Percentiles rank a stretch among this genome's conserved stretches.
phyloP scores from a whole-genome alignment of 495 filamentous ascomycete genomes.

The Penicillium soppii region DNA sequence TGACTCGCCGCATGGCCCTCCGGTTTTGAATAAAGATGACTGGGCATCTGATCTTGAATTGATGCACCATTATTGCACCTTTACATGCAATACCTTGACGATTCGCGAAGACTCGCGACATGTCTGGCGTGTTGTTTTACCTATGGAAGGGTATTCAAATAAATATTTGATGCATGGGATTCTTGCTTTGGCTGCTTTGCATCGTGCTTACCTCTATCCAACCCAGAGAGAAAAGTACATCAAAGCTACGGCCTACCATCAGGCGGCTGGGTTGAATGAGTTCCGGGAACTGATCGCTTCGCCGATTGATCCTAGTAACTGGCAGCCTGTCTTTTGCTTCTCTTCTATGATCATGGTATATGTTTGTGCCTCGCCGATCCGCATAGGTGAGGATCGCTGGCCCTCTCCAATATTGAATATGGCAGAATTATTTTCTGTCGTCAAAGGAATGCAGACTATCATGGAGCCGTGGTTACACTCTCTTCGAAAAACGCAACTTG shows the following conservation, averaged over 20 bases:
- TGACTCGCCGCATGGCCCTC: not conserved
- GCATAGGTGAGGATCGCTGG: slow-evolving; percentile 19
- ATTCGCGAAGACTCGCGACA: slow-evolving; percentile 21
- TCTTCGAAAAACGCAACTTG: slow-evolving; percentile 15
- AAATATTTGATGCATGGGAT: slow-evolving; percentile 42
- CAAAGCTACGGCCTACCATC: slow-evolving; percentile 29
- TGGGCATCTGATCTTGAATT: slow-evolving; percentile 31
- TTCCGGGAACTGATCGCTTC: slow-evolving; percentile 26
- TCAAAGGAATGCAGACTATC: slow-evolving; percentile 19
- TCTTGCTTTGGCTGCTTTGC: slow-evolving; percentile 38
- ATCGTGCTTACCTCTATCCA: slow-evolving; percentile 27
- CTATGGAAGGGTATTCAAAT: slow-evolving; percentile 35
- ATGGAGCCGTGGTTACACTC: slow-evolving; percentile 21
- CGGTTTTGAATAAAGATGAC: slow-evolving; percentile 11
- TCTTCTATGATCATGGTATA: slow-evolving; percentile 37
- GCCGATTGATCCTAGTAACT: slow-evolving; percentile 31
- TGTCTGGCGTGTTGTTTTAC: slow-evolving; percentile 34
- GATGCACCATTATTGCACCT: slow-evolving; percentile 34
- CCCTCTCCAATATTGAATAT: slow-evolving; percentile 20
- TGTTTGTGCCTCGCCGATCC: slow-evolving; percentile 29
- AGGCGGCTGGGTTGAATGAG: slow-evolving; percentile 19
- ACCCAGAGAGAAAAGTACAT: slow-evolving; percentile 15
- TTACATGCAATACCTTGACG: slow-evolving; percentile 25
- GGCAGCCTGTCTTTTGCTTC: slow-evolving; percentile 41
- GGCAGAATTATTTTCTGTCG: slow-evolving; percentile 18